Percentiles rank a stretch among this genome's conserved stretches.
These are phyloP conservation scores for Syncephalastrum sp. DNA, from an alignment of 371 early-diverging fungal genomes.

Conservation along the genomic window DNA sequence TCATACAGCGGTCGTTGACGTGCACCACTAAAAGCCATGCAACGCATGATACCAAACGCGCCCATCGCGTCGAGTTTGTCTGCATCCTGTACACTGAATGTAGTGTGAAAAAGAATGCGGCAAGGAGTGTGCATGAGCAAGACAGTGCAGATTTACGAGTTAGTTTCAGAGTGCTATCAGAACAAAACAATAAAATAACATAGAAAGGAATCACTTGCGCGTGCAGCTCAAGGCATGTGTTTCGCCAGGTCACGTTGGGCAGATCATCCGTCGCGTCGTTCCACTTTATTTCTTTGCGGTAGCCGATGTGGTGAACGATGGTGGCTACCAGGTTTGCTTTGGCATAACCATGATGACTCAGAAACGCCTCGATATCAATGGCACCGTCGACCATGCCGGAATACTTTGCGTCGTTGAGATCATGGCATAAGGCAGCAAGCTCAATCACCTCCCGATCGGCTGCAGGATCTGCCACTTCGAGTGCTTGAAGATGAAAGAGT, in stretches of 20 bases:
- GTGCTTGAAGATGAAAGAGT: constrained; percentile 17
- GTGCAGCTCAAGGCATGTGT: constrained; percentile 61
- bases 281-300: constrained; percentile 67
- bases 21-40: constrained; percentile 74
- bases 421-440: constrained; percentile 75
- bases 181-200: constrained; percentile 2
- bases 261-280: constrained; percentile 37
- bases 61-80: constrained; percentile 84
- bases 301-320: constrained; percentile 70
- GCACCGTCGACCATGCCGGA: constrained; percentile 27
- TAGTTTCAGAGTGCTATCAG: neutral
- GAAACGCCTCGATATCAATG: constrained; percentile 44
- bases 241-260: constrained; percentile 48
- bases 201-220: constrained; percentile 34
- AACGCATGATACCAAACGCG: constrained; percentile 74
- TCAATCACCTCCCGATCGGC: constrained; percentile 62
- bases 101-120: neutral
- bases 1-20: constrained; percentile 61
- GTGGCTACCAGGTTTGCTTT: constrained; percentile 51
- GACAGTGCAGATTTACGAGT: neutral
- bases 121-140: neutral
- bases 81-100: constrained; percentile 72
- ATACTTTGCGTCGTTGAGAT: constrained; percentile 77
- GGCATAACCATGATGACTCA: constrained; percentile 35
- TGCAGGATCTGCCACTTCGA: constrained; percentile 39